These are phyloP conservation scores for Gloeophyllum trabeum DNA, from an alignment of 768 basidiomycete species.

Conservation along the genomic window DNA sequence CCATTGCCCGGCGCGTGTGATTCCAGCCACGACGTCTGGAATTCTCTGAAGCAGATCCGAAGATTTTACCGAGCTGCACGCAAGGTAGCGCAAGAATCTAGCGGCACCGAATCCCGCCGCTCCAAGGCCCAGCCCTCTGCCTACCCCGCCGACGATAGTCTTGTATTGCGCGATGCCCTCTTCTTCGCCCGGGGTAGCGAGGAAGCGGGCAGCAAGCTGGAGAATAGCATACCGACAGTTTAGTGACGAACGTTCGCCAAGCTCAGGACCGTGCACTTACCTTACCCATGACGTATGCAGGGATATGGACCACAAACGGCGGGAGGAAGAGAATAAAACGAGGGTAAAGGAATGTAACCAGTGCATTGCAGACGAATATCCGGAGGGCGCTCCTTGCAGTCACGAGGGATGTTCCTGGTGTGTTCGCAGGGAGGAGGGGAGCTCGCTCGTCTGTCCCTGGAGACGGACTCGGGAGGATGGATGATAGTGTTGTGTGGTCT, in stretches of 20 bases:
- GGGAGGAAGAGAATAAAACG: conserved; percentile 28
- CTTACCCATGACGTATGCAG: conserved; percentile 40
- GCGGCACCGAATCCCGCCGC: not conserved
- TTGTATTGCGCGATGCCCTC: conserved; percentile 67
- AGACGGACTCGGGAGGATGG: conserved; percentile 26
- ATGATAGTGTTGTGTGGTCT: conserved; percentile 35
- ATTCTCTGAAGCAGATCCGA: not conserved
- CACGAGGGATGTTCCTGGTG: conserved; percentile 6
- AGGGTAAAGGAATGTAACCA: conserved; percentile 31
- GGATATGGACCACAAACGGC: conserved; percentile 39
- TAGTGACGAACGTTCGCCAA: not conserved
- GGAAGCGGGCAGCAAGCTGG: conserved; percentile 25
- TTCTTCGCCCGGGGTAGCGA: conserved; percentile 41
- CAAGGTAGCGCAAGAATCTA: not conserved
- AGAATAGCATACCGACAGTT: too few relatives aligned
- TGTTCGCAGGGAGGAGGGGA: conserved; percentile 15
- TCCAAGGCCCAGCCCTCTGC: conserved; percentile 15
- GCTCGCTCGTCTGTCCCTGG: too few relatives aligned
- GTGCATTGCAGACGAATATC: conserved; percentile 22
- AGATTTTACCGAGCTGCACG: not conserved
- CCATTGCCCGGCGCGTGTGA: not conserved
- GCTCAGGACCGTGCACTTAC: not conserved
- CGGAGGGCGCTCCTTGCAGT: conserved; percentile 19
- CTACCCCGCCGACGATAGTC: conserved; percentile 39
- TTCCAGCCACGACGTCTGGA: not conserved